A percentile compares a stretch with the other conserved stretches of the same genome.
These are phyloP conservation scores for Cladosporium halotolerans DNA, from an alignment of 2,329 filamentous ascomycete species.

Conservation along the genomic window DNA sequence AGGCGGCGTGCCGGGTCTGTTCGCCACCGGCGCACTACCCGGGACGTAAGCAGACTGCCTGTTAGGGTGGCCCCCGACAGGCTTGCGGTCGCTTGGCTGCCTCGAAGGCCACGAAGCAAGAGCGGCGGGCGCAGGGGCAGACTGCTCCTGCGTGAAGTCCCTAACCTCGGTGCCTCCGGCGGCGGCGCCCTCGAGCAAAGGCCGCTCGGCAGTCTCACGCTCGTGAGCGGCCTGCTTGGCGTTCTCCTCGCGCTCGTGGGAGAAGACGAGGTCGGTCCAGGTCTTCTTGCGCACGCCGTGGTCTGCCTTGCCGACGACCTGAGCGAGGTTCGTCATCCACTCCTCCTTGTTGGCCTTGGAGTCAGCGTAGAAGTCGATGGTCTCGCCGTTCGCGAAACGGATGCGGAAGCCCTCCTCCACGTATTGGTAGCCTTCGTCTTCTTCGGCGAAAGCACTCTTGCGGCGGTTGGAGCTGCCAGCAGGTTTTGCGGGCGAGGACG, in stretches of 20 bases:
- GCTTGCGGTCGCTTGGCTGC: conserved; percentile 20
- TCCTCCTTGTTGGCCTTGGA: conserved; percentile 79
- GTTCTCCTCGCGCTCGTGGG: conserved; percentile 31
- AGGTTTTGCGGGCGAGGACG: conserved; percentile 59
- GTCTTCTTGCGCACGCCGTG: conserved; percentile 42
- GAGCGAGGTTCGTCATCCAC: conserved; percentile 85
- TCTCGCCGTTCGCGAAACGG: conserved; percentile 94
- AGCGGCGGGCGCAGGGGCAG: conserved; percentile 5
- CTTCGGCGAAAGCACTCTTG: conserved; percentile 92
- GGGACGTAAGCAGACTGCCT: conserved; percentile 21
- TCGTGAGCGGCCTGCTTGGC: conserved; percentile 4
- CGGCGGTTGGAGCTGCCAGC: conserved; percentile 48
- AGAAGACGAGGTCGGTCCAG: conserved; percentile 57
- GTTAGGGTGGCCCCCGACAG: conserved; percentile 7
- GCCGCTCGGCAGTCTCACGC: conserved; percentile 6
- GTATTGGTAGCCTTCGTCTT: conserved; percentile 99
- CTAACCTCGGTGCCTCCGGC: conserved; percentile 15
- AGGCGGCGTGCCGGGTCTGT: conserved; percentile 27
- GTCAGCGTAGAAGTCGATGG: conserved; percentile 98
- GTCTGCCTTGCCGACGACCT: conserved; percentile 56
- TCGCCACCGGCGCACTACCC: conserved; percentile 21
- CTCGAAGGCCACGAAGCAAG: conserved; percentile 6
- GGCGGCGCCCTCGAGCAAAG: conserved; percentile 2
- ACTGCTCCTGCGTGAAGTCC: conserved; percentile 26
- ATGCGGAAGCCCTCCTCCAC: conserved; percentile 99